Evolutionary conservation across 139 green algal species (phyloP), one percentile per base, ranked within the genome.

Genomic region (Chlorella sp.): DNA sequence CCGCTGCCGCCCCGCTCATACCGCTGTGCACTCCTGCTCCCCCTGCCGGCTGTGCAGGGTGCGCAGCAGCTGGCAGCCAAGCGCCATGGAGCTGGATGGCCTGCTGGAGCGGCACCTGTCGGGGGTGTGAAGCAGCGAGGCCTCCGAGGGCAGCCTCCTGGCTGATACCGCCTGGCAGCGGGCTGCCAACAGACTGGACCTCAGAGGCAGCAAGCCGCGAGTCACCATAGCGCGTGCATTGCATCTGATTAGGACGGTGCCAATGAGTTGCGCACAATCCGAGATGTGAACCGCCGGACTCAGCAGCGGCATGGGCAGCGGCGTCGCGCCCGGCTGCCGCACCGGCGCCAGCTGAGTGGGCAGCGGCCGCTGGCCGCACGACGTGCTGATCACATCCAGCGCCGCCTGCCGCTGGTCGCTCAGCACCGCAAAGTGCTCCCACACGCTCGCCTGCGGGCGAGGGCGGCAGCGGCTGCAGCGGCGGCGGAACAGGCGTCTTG

Each of bases 351-450:
- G 41, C 64, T 75, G 91, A 11, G 68, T n/a, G 9, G 95, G 94
- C 3, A 95, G 25, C 0, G 93, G 92, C 21, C 94, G 82, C 34
- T 92, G 79, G 1, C 79, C 72, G 71, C 92, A 95, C 20, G 36
- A 74, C 25, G 90, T 81, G 21, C 88, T 69, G 2, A 98, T 64
- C 0, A 84, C 72, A 28, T 96, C 94, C 7, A 97, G 68, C 0
- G 87, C 74, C 0, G 72, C 56, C 39, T 96, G 89, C 83, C 96
- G 92, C 5, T 71, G 69, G 9, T 93, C 78, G 25, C 73, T 95
- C 15, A 98, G 84, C 20, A 91, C 79, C 6, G 94, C 94, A 34
- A 62, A 82, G 26, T 90, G 82, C 79, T 97, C 94, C 91, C 92
- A 96, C 2, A 85, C 82, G 56, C 90, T 94, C 17, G 92, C 92